Evolutionary conservation across 306 rosid genomes (phyloP).

Genomic region (Citrullus mucosospermus): DNA sequence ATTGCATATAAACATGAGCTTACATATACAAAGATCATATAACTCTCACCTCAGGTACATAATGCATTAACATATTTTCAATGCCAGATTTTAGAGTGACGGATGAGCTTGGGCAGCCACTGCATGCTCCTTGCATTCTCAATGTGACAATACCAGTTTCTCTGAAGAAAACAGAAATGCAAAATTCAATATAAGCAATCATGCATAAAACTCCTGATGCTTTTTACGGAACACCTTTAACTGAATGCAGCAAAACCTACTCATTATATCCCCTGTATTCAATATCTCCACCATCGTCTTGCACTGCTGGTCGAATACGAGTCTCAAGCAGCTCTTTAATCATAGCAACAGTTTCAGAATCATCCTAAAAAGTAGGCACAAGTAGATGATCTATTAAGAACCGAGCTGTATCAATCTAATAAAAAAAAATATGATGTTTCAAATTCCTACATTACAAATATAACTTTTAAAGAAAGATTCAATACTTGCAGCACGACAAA

Average conservation of each 20-base stretch:
- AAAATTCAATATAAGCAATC: neutral
- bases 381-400: neutral
- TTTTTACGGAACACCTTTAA: neutral
- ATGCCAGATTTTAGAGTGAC: conserved; percentile 97
- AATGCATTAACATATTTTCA: conserved; percentile 97
- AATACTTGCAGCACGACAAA: neutral
- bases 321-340: conserved; percentile 93
- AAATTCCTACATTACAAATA: neutral
- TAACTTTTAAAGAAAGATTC: neutral
- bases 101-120: conserved; percentile 99
- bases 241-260: conserved; percentile 28
- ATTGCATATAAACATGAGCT: neutral
- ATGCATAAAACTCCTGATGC: neutral
- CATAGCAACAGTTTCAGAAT: conserved; percentile 94
- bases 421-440: neutral
- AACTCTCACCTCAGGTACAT: conserved; percentile 83
- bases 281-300: conserved; percentile 98
- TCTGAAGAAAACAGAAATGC: conserved; percentile 20
- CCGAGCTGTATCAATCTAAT: neutral
- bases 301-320: conserved; percentile 90
- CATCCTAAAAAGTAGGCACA: conserved; percentile 42
- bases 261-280: conserved; percentile 58
- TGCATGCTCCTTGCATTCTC: conserved; percentile 95
- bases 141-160: conserved; percentile 81
- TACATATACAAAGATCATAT: neutral